Evolutionary conservation across 192 early-diverging fungal genomes (phyloP), one percentile per base, ranked within the genome.

Genomic region (Phlyctochytrium planicorne): DNA sequence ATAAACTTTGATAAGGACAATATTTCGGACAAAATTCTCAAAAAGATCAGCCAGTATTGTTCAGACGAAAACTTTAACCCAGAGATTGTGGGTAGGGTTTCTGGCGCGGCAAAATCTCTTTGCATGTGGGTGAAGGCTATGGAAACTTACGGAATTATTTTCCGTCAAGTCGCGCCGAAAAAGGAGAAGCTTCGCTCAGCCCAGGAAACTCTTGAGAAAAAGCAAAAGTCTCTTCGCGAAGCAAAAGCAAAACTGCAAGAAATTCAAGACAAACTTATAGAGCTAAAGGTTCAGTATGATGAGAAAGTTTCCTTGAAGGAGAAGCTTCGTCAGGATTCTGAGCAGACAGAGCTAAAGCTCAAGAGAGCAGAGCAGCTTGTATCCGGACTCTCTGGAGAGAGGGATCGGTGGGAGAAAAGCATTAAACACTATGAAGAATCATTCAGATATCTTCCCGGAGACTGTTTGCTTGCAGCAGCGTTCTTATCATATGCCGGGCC

Each of bases 81-180:
- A 0, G 84, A 86, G 20, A 71, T 82, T 23, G 84, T 86, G 14
- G 84, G 83, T 1, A 65, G 83, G 12, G 84, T 86, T n/a, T 85
- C 82, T 14, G 80, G 80, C 1, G 84, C 84, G 6, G 72, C 82
- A 27, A 86, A 86, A 34, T 82, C 80, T 2, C 77, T 86, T 3
- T 86, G 84, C 62, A 85, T 86, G 84, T 86, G 84, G 84, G 84
- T 85, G 4, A 33, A 75, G 6, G 84, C 84, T 0, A 85, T 86
- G 83, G 84, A 86, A 62, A 86, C 77, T 0, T 86, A 86, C 73
- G 82, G 79, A 30, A 81, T 75, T 30, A 84, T 84, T 57, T 83
- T 79, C 68, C 63, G 84, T 24, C 82, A 87, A 72, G 84, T 86
- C 6, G 82, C 82, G 24, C 84, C 84, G 17, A 86, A 86, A 68